Base-by-base conservation (phyloP, 345 rosid species). In the Gossypioides kirkii region DNA sequence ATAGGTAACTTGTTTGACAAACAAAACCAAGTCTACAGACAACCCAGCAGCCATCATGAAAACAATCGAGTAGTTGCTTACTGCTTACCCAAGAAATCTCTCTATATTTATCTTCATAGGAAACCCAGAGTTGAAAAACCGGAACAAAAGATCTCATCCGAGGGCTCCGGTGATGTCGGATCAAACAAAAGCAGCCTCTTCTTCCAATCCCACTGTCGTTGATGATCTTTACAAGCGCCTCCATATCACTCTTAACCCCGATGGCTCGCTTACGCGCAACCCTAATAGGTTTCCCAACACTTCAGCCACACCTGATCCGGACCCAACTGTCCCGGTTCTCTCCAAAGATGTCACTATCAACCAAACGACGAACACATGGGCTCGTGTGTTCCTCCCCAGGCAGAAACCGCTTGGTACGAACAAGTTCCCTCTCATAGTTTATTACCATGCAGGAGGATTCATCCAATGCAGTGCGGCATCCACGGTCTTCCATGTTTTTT, bases 381-480 rank as follows among this genome's bases (percentile, higher is more conserved):
- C 25, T 36, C 80, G 90, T 16, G 12, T 84, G 16, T 84, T 69
- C 75, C 50, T 82, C 1, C 81, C 86, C 41, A 59, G 78, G 17
- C 14, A 69, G 13, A 8, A 64, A 25, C 16, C 71, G 11, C 63
- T 70, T 3, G 13, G 6, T 11, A 18, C 17, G 38, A 45, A 20
- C 8, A 86, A 84, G 55, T 79, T 92, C 11, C 96, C 97, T 16
- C 79, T 90, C 74, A 16, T 90, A 0, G 77, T 90, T 25, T 86
- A 80, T 69, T 86, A 71, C 81, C 94, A 88, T 52, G 93, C 87
- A 7, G 92, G 93, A 11, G 93, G 91, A 1, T 90, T 90, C 82
- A n/a, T 88, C 58, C 6, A 72, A 20, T 8, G 68, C 58, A 82
- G 82, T 70, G 81, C 86, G 1, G 85, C 81, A 56, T 10, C 79